phyloP scores from a whole-genome alignment of 2,329 filamentous ascomycete species.

The Diplocarpon mali region DNA sequence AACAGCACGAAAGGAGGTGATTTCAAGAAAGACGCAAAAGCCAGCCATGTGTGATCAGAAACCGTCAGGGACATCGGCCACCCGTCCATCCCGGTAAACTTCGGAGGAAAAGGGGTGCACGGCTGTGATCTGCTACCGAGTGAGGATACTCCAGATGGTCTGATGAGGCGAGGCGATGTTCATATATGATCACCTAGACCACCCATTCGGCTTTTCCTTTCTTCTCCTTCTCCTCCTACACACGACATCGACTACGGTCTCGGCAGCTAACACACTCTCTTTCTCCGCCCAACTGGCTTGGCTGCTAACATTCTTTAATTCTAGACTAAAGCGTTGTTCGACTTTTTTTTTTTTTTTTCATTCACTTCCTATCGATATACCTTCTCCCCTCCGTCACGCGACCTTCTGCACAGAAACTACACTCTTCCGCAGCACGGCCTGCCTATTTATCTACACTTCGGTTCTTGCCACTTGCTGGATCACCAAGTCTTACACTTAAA shows the following conservation, averaged over 20 bases:
- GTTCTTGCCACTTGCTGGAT: conserved; percentile 26
- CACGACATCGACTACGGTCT: conserved; percentile 27
- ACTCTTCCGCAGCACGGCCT: conserved; percentile 36
- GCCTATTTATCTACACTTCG: conserved; percentile 26
- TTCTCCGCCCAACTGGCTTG: conserved; percentile 42
- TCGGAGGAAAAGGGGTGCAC: conserved; percentile 20
- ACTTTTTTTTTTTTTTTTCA: conserved; percentile 15
- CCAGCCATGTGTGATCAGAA: conserved; percentile 28
- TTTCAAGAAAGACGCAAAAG: conserved; percentile 24
- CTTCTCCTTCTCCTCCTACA: conserved; percentile 22
- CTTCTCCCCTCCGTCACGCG: conserved; percentile 11
- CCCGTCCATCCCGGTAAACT: conserved; percentile 16
- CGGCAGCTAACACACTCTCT: conserved; percentile 32
- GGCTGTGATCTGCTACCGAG: too few relatives aligned
- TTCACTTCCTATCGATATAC: conserved; percentile 20
- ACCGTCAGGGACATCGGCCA: conserved; percentile 24
- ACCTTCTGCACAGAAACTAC: conserved; percentile 27
- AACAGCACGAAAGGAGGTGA: conserved; percentile 22
- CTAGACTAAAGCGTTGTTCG: conserved; percentile 26
- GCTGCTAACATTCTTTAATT: conserved; percentile 40
- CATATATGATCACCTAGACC: conserved; percentile 22
- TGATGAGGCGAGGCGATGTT: conserved; percentile 13
- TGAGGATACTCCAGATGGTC: conserved; percentile 21
- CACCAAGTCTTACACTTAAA: conserved; percentile 12
- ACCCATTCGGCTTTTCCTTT: conserved; percentile 12